Percentiles rank a stretch among this genome's conserved stretches.
phyloP scores from a whole-genome alignment of 2,329 filamentous ascomycete species.

The Apiospora hydei region DNA sequence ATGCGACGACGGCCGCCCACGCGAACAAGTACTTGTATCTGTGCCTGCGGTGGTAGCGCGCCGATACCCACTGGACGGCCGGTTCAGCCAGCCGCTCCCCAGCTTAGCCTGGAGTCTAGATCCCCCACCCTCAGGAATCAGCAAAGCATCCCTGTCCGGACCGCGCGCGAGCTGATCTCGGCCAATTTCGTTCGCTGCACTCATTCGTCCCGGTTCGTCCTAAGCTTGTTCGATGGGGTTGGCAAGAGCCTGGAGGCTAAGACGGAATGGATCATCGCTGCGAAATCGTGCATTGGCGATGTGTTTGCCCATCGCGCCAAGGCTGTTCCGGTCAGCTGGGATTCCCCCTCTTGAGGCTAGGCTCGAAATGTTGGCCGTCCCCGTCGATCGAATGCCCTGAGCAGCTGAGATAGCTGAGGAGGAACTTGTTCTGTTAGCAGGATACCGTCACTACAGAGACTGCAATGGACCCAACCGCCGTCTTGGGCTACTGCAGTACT shows the following conservation, averaged over 20 bases:
- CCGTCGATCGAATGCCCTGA: background rate
- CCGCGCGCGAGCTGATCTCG: conserved; percentile 21
- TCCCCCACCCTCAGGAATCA: background rate
- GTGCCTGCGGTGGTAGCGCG: background rate
- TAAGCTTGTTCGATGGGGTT: conserved; percentile 29
- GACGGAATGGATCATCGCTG: conserved; percentile 25
- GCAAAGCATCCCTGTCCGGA: background rate
- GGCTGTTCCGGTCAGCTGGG: background rate
- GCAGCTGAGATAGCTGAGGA: background rate
- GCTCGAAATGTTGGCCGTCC: background rate
- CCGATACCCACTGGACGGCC: background rate
- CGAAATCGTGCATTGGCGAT: background rate
- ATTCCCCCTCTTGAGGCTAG: background rate
- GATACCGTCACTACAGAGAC: background rate
- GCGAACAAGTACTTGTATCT: background rate
- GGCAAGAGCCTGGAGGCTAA: background rate
- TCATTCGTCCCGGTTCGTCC: background rate
- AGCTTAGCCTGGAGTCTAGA: background rate
- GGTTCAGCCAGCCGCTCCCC: conserved; percentile 11
- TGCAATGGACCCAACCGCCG: background rate
- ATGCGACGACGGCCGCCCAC: background rate
- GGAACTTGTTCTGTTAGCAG: background rate
- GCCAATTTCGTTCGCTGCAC: conserved; percentile 17
- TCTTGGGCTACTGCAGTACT: background rate
- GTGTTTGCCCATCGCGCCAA: background rate